Base-by-base conservation (phyloP, 2,329 filamentous ascomycete genomes). In the Madurella mycetomatis region DNA sequence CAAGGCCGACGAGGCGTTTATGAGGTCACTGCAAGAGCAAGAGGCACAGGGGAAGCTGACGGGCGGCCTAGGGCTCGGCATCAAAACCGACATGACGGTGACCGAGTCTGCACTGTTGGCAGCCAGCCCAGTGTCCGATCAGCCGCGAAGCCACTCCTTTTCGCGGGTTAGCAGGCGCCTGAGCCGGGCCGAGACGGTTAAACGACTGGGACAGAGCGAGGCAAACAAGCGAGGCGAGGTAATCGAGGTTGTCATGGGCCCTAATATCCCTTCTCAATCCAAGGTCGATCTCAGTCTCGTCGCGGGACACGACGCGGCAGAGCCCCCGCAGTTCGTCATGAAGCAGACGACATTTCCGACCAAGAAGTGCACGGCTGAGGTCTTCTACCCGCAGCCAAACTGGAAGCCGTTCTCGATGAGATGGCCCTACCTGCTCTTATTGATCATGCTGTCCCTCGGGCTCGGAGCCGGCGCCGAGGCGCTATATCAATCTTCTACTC, bases 351-450 rank as follows among this genome's bases (percentile, higher is more conserved):
- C 70, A 1, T 70, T 73, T 42, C 67, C 71, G 3, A 60, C 61
- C n/a, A 69, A 67, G 39, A 65, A 69, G 15, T 67, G 71, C 51
- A 71, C 70, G 49, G 73, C 73, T 0, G 72, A 81, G 51, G 68
- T 83, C 0, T 84, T 83, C 60, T 85, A 82, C 58, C 82, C 83
- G 0, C 79, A 82, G 54, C 80, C 82, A 2, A 80, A 87, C 66
- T 87, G 84, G 84, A 85, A 83, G 64, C 84, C 84, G 0, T 79
- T 84, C 56, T 78, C 79, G 0, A 86, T 87, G 82, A 74, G 80
- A 31, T 81, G 79, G 75, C 81, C 81, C 0, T 87, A 85, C 60
- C 72, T 87, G 2, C 63, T 70, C 1, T 65, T 73, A 37, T 70
- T 87, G 16, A 73, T 85, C 19, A 11, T 80, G 1, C 56, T 85